phyloP scores from a whole-genome alignment of 1,139 yeast species.

The Kurtzmaniella natalensis region DNA sequence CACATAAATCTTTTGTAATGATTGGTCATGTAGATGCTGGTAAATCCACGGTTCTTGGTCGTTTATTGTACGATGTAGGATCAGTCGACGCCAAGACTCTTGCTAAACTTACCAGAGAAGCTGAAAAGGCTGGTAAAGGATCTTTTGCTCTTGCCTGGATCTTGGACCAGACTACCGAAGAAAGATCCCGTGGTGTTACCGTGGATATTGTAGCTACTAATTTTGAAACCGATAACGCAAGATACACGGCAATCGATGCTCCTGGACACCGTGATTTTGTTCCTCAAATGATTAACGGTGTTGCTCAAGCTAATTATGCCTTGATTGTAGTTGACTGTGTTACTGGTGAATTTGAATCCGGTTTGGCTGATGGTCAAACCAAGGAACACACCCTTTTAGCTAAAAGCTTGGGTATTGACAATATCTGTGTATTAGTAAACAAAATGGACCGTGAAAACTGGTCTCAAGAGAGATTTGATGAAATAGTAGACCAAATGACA shows the following conservation, averaged over 20 bases:
- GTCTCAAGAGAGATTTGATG: slow-evolving; percentile 60
- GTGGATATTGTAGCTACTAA: slow-evolving; percentile 85
- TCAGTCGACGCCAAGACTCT: slow-evolving; percentile 76
- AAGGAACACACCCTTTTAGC: slow-evolving; percentile 89
- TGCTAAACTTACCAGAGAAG: slow-evolving; percentile 73
- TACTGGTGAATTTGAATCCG: slow-evolving; percentile 83
- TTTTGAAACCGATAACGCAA: slow-evolving; percentile 62
- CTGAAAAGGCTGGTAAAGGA: slow-evolving; percentile 79
- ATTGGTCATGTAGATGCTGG: slow-evolving; percentile 99
- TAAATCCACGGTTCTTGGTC: slow-evolving; percentile 90
- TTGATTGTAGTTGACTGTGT: slow-evolving; percentile 74
- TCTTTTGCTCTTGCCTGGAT: slow-evolving; percentile 98
- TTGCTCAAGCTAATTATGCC: slow-evolving; percentile 62
- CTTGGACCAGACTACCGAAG: slow-evolving; percentile 92
- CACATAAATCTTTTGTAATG: slow-evolving; percentile 74
- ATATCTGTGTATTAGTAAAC: slow-evolving; percentile 74
- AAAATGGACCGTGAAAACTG: slow-evolving; percentile 81
- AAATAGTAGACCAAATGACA: slow-evolving; percentile 54
- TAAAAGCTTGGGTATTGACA: slow-evolving; percentile 74
- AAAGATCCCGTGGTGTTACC: slow-evolving; percentile 86
- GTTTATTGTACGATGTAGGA: slow-evolving; percentile 76
- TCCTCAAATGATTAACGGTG: slow-evolving; percentile 53
- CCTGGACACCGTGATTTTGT: slow-evolving; percentile 61
- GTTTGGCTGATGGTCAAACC: slow-evolving; percentile 90
- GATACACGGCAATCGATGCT: slow-evolving; percentile 90